Base-by-base conservation (phyloP, 2,329 filamentous ascomycete genomes). In the Dactylellina cionopaga region DNA sequence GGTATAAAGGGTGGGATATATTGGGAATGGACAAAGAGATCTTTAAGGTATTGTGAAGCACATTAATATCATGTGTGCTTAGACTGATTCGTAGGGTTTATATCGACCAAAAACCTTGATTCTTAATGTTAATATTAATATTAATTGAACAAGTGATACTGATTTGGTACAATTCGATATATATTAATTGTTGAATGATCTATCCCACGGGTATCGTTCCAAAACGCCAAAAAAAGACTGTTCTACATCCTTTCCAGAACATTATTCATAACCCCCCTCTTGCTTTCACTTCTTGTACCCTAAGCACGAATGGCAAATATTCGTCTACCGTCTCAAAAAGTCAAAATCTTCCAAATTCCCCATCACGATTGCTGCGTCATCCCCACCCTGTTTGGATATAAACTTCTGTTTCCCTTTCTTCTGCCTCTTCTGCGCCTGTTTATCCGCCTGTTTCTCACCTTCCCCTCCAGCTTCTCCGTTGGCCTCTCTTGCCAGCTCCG, bases 401-500 rank as follows among this genome's bases (percentile, higher is more conserved):
- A 75, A 77, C 69, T 78, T 79, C 72, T 76, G 76, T 58, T 76
- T 76, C 41, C 75, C 76, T 70, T 77, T 79, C 74, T 76, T 77
- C 71, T 73, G 75, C 49, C 31, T 51, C 25, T 72, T 72, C 9
- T 27, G 15, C 5, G 39, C 3, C 6, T 76, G 63, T 19, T 75
- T 75, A 11, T 76, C 76, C 7, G 75, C 69, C 10, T 75, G 76
- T 15, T 76, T 75, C 64, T 77, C 77, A 41, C 78, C 78, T 15
- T 72, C 69, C 0, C 52, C 75, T 6, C 60, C 74, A 11, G 64
- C 43, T 37, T 72, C 68, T 6, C 68, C 68, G 19, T 55, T 72
- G n/a, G 37, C 22, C 31, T 64, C 35, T 17, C 60, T 65, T 4
- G 54, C 70, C 52, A 76, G 78, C 75, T 74, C 74, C 13, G 75